Evolutionary conservation across 225 moss, liverwort and hornwort genomes (phyloP), one percentile per base, ranked within the genome.

Genomic region (Sphagnum contortum): DNA sequence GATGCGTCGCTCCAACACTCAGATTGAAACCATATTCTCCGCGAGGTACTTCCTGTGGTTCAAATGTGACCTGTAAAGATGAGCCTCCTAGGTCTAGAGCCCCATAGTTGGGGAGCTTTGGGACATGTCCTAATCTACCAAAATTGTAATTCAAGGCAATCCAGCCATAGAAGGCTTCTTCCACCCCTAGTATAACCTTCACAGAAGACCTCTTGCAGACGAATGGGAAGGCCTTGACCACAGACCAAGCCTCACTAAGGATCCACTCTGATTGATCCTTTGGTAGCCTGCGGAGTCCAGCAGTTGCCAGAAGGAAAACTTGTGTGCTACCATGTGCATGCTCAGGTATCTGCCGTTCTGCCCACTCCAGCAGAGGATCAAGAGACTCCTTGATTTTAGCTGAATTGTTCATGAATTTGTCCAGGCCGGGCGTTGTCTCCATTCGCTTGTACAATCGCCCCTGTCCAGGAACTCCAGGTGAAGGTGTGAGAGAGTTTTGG

Each of bases 101-200:
- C 67, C 83, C 83, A 47, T 80, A 69, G n/a, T 79, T 74, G 48
- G 72, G 64, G 67, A 55, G 64, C 44, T 64, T 63, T 44, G 75
- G 48, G n/a, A 46, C 45, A 45, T 65, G 58, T 14, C 83, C 83
- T 13, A 84, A 76, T 66, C 59, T 69, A 50, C 66, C 74, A 6
- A 66, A 61, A 54, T 77, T 84, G 55, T 84, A 84, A 68, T 84
- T 84, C 46, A 84, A 61, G 46, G 83, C 75, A 72, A 84, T 80
- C 83, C 83, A 84, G 65, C 83, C 83, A 73, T 79, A 84, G 59
- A 76, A 84, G 11, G 83, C 83, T 61, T 84, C 83, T 72, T 84
- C 83, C 54, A 76, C 76, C 8, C 83, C 83, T 61, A 68, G 80
- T 60, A 84, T 84, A 57, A 80, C 66, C 62, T 76, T 70, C 46